Base-by-base conservation (phyloP, 768 basidiomycete species). In the Suillus brevipes region DNA sequence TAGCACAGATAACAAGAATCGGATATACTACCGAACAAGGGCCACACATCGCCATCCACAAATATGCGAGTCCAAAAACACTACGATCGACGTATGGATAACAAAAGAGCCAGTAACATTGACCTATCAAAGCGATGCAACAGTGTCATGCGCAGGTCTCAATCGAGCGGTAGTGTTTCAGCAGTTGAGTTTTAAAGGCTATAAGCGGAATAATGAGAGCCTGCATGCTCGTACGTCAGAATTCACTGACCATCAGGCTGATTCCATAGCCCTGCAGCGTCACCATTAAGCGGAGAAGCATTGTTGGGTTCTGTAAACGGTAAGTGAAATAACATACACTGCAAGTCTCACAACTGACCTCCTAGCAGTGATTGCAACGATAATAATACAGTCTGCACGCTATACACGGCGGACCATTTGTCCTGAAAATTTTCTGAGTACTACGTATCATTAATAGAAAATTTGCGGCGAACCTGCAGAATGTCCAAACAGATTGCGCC, bases 331-430 rank as follows among this genome's bases (percentile, higher is more conserved):
- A 23, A 60, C 18, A 45, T n/a, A 20, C n/a, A 57, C 6, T 53
- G 57, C 55, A 34, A 58, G 58, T 23, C 58, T 49, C 8, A 14
- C 2, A n/a, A 77, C 85, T 45, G 70, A 94, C 94, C 94, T 70
- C 94, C 94, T 56, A 97, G 83, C 43, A 97, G 79, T 12, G 91
- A 93, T 73, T 97, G 95, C 63, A 97, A 77, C 14, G 94, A 95
- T 10, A 96, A 79, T 23, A 97, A 84, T 49, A 97, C 91, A 0
- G 93, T 95, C 68, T 94, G 92, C 42, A 95, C 94, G 65, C 91
- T 93, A 76, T 96, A 94, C 1, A 95, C 90, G 8, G 95, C 94
- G 4, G 92, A 93, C 95, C 94, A 96, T 73, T 95, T 92, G 77
- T 95, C 93, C 91, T 94, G 67, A 12, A 43, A 20, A 28, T 13